Conservation (phyloP, 305 asterid species). For the Fraxinus baroniana region DNA sequence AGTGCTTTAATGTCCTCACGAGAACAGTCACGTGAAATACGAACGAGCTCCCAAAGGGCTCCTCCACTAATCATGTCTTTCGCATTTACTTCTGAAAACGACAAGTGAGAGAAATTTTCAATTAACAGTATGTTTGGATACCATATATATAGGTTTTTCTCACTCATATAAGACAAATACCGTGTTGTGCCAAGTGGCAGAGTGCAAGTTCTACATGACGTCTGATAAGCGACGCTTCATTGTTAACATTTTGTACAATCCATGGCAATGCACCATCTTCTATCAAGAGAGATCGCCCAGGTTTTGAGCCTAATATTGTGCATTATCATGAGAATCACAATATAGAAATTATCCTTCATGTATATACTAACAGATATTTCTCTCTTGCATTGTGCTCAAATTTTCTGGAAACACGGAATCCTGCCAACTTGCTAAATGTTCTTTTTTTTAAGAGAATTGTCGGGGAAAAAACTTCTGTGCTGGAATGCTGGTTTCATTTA, state of each 20-base stretch:
- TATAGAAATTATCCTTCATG: neutral
- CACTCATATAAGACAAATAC: slow-evolving; percentile 17
- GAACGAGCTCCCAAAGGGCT: slow-evolving; percentile 97
- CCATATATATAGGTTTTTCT: neutral
- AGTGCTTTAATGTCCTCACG: slow-evolving; percentile 91
- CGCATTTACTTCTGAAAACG: slow-evolving; percentile 67
- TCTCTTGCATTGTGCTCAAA: neutral
- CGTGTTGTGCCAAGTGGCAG: slow-evolving; percentile 80
- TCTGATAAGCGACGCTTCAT: slow-evolving; percentile 83
- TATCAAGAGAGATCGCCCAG: slow-evolving; percentile 72
- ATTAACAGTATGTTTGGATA: slow-evolving; percentile 5
- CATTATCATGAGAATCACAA: slow-evolving; percentile 1
- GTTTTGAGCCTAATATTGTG: slow-evolving; percentile 49
- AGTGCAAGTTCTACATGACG: slow-evolving; percentile 98
- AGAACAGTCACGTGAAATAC: slow-evolving; percentile 92
- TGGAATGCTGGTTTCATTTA: neutral
- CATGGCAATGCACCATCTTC: slow-evolving; percentile 92
- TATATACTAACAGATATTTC: neutral
- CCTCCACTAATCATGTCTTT: slow-evolving; percentile 84
- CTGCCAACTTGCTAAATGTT: neutral
- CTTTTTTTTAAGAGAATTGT: neutral
- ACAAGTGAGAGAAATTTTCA: neutral
- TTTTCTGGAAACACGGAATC: neutral
- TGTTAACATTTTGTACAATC: slow-evolving; percentile 96
- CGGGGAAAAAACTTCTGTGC: neutral